Base-by-base conservation (phyloP, 768 basidiomycete genomes). In the Lactarius trivialis region DNA sequence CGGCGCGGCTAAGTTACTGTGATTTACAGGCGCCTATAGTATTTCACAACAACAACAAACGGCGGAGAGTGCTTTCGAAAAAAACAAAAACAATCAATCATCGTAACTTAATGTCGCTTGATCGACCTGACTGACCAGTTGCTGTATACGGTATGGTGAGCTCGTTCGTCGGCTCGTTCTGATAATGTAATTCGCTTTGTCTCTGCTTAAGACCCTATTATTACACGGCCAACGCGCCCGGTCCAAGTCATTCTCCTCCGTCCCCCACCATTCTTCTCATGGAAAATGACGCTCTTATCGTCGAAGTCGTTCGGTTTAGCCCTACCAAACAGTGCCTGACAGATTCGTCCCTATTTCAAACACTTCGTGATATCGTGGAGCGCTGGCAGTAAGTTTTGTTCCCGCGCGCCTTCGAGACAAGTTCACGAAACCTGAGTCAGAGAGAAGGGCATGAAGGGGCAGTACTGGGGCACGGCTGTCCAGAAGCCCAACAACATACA, bases 381-480 rank as follows among this genome's bases (percentile, higher is more conserved):
- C 8, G n/a, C 5, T 58, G 61, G 61, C 33, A 58, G 61, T 63
- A 49, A 58, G 61, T 37, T 12, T 17, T 24, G 24, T 14, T 7
- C 4, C 17, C 1, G 37, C 15, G 17, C 9, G 6, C 43, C 21
- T 14, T 14, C 5, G 43, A 24, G 45, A n/a, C 24, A 48, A 2
- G 24, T 24, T 48, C 6, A 48, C 45, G 12, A 48, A 48, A 15
- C 7, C 12, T 5, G 49, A 1, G n/a, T 37, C 37, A 63, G 62
- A 34, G 58, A 50, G 33, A 58, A 33, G 19, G 62, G 62, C 2
- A 7, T 63, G 19, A 55, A 49, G 7, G 45, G 36, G 12, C 58
- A 63, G 52, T 50, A 63, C 37, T 63, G 61, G 61, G 61, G 61
- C 45, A 5, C 45, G 15, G 36, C 52, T 1, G 12, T 33, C 2